phyloP scores from a whole-genome alignment of 2,329 filamentous ascomycete species.

The Balansia obtecta region DNA sequence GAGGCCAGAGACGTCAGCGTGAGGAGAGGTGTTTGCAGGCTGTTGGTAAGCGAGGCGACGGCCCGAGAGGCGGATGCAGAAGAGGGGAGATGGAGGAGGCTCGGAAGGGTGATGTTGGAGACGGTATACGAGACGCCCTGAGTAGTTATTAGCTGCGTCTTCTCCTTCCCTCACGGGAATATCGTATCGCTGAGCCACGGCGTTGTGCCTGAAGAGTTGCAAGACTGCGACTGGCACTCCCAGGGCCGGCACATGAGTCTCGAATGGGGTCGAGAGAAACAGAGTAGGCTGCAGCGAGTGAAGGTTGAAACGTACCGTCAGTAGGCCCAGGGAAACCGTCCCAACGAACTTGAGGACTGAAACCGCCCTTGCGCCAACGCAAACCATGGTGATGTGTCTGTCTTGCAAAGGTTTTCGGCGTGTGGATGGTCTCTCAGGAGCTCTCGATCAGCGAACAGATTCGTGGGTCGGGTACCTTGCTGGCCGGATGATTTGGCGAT shows the following conservation, averaged over 20 bases:
- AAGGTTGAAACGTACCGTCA: constrained; percentile 54
- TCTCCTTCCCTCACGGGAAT: too few species aligned
- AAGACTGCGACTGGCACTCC: too few species aligned
- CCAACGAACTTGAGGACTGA: constrained; percentile 85
- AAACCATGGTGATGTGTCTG: constrained; percentile 37
- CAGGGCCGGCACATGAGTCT: too few species aligned
- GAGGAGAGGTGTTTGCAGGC: constrained; percentile 53
- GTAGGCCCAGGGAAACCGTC: constrained; percentile 73
- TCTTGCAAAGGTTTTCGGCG: neutral
- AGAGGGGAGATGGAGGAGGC: constrained; percentile 69
- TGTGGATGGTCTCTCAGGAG: neutral
- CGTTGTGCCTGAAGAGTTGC: too few species aligned
- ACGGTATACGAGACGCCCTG: constrained; percentile 85
- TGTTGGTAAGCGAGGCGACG: constrained; percentile 52
- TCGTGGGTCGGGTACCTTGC: neutral
- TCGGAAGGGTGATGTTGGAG: constrained; percentile 63
- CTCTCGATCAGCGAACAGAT: neutral
- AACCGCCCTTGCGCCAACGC: constrained; percentile 41
- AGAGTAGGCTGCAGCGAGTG: neutral
- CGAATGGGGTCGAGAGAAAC: neutral
- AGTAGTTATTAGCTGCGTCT: too few species aligned
- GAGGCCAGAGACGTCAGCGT: constrained; percentile 57
- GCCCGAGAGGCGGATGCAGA: constrained; percentile 58
- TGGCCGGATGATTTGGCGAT: neutral
- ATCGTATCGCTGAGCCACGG: too few species aligned